Conservation (phyloP, 1,284 basidiomycete species). For the Ustilago tritici region DNA sequence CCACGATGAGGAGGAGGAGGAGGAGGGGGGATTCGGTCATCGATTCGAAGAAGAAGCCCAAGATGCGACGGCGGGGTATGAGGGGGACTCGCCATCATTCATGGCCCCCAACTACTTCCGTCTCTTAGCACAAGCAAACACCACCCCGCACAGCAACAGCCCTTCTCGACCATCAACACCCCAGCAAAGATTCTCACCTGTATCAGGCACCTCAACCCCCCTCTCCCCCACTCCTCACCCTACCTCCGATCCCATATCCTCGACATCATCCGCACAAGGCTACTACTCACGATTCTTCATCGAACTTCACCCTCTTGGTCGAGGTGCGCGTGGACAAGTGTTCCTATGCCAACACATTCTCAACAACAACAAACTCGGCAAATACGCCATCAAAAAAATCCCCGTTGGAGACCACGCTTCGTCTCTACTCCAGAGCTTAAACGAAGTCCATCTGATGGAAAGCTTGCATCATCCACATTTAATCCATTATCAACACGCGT, state of each 20-base stretch:
- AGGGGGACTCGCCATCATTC: constrained; percentile 19
- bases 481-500: constrained; percentile 92
- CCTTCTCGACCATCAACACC: constrained; percentile 12
- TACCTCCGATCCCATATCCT: constrained; percentile 19
- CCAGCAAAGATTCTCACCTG: constrained; percentile 30
- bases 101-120: constrained; percentile 63
- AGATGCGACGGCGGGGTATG: not conserved
- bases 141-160: constrained; percentile 3
- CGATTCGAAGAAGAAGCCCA: not conserved
- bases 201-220: constrained; percentile 31
- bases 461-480: constrained; percentile 90
- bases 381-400: constrained; percentile 88
- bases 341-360: constrained; percentile 86
- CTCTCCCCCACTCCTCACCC: constrained; percentile 11
- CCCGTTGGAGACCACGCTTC: constrained; percentile 79
- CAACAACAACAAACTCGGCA: constrained; percentile 81
- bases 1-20: not conserved
- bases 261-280: constrained; percentile 69
- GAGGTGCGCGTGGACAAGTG: constrained; percentile 91
- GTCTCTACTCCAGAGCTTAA: constrained; percentile 54
- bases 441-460: constrained; percentile 82
- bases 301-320: constrained; percentile 85
- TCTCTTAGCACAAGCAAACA: constrained; percentile 47
- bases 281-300: constrained; percentile 81
- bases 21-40: not conserved